Percentiles rank a stretch among this genome's conserved stretches.
phyloP scores from a whole-genome alignment of 1,284 basidiomycete genomes.

The Leccinum solheimii region DNA sequence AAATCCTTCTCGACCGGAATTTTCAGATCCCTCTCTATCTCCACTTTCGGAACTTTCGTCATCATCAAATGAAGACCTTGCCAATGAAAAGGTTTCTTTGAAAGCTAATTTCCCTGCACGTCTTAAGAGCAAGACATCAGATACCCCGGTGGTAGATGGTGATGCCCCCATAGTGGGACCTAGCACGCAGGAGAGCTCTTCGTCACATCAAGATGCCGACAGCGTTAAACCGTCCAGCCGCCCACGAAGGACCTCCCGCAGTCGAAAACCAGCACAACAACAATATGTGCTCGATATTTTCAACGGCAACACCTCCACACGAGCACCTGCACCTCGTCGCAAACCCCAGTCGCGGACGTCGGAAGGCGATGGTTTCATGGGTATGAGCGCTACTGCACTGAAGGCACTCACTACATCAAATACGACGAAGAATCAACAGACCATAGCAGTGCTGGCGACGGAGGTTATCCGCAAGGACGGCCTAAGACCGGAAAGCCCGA shows the following conservation, averaged over 20 bases:
- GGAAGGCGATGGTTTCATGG: slow-evolving; percentile 51
- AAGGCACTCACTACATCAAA: slow-evolving; percentile 69
- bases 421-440: slow-evolving; percentile 68
- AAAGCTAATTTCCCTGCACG: neutral
- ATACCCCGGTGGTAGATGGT: slow-evolving; percentile 2
- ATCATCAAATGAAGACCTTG: slow-evolving; percentile 19
- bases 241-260: slow-evolving; percentile 53
- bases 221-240: slow-evolving; percentile 14
- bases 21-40: slow-evolving; percentile 15
- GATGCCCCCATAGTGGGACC: neutral
- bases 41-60: slow-evolving; percentile 33
- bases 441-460: slow-evolving; percentile 47
- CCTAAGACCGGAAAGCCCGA: slow-evolving; percentile 74
- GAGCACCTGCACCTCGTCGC: slow-evolving; percentile 41
- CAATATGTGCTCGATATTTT: slow-evolving; percentile 45
- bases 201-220: slow-evolving; percentile 7
- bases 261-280: slow-evolving; percentile 44
- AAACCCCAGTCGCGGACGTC: slow-evolving; percentile 34
- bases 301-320: slow-evolving; percentile 33
- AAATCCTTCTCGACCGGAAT: slow-evolving; percentile 7
- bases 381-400: slow-evolving; percentile 65
- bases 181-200: neutral
- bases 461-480: slow-evolving; percentile 73
- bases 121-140: slow-evolving; percentile 3
- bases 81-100: slow-evolving; percentile 3